Evolutionary conservation across 225 moss, liverwort and hornwort species (phyloP).

Genomic region (Neckera pumila): DNA sequence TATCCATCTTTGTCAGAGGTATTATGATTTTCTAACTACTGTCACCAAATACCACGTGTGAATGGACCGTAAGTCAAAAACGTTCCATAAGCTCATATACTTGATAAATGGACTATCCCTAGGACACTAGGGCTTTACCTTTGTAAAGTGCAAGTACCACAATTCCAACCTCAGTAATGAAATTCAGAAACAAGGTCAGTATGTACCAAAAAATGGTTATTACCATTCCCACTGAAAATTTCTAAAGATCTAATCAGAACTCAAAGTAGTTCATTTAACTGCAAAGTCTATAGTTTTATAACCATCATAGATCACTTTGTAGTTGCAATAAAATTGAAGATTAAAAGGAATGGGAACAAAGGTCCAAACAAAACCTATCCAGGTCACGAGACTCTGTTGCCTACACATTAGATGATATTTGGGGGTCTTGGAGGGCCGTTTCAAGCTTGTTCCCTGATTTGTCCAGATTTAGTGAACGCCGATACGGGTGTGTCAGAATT

Average conservation of each 20-base stretch:
- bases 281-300: not conserved
- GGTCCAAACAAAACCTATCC: constrained; percentile 40
- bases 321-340: not conserved
- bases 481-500: no score
- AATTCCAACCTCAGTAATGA: not conserved
- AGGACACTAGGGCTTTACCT: not conserved
- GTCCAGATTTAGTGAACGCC: no score
- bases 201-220: not conserved
- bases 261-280: not conserved
- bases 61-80: not conserved
- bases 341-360: not conserved
- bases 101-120: not conserved
- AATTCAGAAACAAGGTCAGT: constrained; percentile 11
- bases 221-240: not conserved
- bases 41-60: no score
- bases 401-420: no score
- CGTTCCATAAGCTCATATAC: constrained; percentile 15
- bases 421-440: no score
- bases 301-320: not conserved
- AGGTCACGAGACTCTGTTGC: constrained; percentile 98
- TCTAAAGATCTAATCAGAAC: not conserved
- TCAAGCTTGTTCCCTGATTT: no score
- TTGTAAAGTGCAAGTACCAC: constrained; percentile 3
- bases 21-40: no score
- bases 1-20: no score